Percentiles rank a stretch among this genome's conserved stretches.
These are phyloP conservation scores for Candida qinlingensis DNA, from an alignment of 805 yeast species.

Conservation along the genomic window DNA sequence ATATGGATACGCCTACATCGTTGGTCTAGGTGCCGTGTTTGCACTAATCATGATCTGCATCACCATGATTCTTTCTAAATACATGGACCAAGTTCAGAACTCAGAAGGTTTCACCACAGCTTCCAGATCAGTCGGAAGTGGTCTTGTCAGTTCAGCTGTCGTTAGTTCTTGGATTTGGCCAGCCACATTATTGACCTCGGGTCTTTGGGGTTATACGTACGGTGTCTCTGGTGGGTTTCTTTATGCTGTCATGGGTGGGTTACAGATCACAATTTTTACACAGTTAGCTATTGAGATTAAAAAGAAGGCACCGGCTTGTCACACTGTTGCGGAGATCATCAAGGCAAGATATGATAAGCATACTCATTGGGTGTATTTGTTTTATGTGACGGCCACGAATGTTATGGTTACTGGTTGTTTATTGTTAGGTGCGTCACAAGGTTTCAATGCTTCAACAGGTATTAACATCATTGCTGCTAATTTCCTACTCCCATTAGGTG, in stretches of 20 bases:
- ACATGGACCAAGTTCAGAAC: constrained; percentile 35
- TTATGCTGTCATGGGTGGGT: constrained; percentile 28
- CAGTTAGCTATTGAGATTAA: constrained; percentile 36
- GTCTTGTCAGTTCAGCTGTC: constrained; percentile 38
- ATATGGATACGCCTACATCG: constrained; percentile 32
- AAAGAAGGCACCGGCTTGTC: constrained; percentile 37
- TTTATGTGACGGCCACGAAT: constrained; percentile 34
- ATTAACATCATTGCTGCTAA: constrained; percentile 42
- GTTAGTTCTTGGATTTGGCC: constrained; percentile 47
- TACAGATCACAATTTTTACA: constrained; percentile 33
- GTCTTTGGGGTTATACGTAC: constrained; percentile 35
- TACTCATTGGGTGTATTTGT: constrained; percentile 31
- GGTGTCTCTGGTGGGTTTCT: constrained; percentile 38
- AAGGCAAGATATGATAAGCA: constrained; percentile 32
- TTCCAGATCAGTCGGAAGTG: constrained; percentile 35
- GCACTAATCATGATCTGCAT: constrained; percentile 34
- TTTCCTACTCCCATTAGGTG: constrained; percentile 41
- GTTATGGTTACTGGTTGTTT: constrained; percentile 35
- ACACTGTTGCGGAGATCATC: constrained; percentile 36
- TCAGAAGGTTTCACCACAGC: constrained; percentile 38
- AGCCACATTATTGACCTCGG: constrained; percentile 33
- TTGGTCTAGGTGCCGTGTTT: constrained; percentile 42
- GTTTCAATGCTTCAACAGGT: constrained; percentile 36
- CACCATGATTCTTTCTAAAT: constrained; percentile 30
- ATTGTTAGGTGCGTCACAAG: constrained; percentile 41